Evolutionary conservation across 306 rosid genomes (phyloP).

Genomic region (Oxytropis ochrocephala): DNA sequence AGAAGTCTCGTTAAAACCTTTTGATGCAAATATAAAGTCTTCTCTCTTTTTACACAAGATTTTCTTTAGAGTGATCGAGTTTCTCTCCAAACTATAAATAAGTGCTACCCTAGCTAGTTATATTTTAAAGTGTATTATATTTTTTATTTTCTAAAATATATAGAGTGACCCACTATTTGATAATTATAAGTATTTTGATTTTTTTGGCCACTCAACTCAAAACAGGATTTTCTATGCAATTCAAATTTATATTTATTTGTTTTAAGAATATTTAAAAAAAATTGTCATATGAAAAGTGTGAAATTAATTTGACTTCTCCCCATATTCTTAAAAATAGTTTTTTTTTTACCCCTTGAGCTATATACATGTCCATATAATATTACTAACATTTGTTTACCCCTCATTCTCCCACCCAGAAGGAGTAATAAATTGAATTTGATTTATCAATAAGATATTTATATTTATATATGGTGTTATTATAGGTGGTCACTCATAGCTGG

Average conservation of each 20-base stretch:
- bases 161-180: neutral
- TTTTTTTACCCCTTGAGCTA: neutral
- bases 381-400: neutral
- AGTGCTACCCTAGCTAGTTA: neutral
- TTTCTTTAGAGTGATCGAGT: neutral
- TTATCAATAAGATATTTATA: neutral
- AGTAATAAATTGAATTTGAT: neutral
- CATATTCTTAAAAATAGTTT: neutral
- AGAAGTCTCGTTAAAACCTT: too few relatives aligned
- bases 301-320: neutral
- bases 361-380: neutral
- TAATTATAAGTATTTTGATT: neutral
- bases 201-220: too few relatives aligned
- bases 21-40: too few relatives aligned
- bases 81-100: neutral
- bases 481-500: conserved; percentile 74
- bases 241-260: too few relatives aligned
- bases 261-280: too few relatives aligned
- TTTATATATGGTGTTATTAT: neutral
- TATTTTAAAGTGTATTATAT: neutral
- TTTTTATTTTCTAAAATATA: neutral
- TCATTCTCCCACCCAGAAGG: neutral
- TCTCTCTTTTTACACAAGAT: too few relatives aligned
- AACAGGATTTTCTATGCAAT: too few relatives aligned
- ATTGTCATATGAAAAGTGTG: too few relatives aligned